phyloP scores from a whole-genome alignment of 2,329 filamentous ascomycete genomes.

The Cercospora citrullina region DNA sequence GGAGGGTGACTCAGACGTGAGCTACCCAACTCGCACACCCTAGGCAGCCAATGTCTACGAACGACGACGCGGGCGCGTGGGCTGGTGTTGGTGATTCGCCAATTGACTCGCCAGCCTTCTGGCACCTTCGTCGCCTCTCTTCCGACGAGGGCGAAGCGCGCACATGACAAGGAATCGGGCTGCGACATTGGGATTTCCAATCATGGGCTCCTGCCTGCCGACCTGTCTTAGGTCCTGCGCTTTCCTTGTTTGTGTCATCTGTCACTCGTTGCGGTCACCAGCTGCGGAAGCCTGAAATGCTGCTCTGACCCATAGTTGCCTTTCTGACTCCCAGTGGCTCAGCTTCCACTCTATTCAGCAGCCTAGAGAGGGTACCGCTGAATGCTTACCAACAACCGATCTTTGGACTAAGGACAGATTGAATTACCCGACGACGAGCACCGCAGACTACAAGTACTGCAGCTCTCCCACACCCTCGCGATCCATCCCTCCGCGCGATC shows the following conservation, averaged over 20 bases:
- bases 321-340: conserved; percentile 19
- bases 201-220: conserved; percentile 12
- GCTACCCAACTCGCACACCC: conserved; percentile 8
- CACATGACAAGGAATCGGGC: conserved; percentile 16
- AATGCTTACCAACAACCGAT: conserved; percentile 7
- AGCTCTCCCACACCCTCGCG: not conserved
- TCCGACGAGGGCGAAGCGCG: conserved; percentile 4
- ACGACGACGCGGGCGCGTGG: conserved; percentile 14
- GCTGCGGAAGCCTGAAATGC: conserved; percentile 21
- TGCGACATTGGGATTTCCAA: conserved; percentile 14
- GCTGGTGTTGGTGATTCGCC: conserved; percentile 8
- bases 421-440: not conserved
- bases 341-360: conserved; percentile 19
- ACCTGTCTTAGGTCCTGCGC: conserved; percentile 22
- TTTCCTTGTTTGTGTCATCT: conserved; percentile 21
- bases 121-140: conserved; percentile 11
- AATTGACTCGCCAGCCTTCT: conserved; percentile 12
- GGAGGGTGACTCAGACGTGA: conserved; percentile 13
- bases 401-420: not conserved
- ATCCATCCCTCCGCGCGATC: conserved; percentile 7
- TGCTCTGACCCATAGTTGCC: not conserved
- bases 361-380: conserved; percentile 7
- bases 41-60: conserved; percentile 14
- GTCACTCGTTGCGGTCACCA: conserved; percentile 24
- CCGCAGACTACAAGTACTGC: conserved; percentile 6